phyloP scores from a whole-genome alignment of 2,329 filamentous ascomycete species.

The Cytospora paraplurivora region DNA sequence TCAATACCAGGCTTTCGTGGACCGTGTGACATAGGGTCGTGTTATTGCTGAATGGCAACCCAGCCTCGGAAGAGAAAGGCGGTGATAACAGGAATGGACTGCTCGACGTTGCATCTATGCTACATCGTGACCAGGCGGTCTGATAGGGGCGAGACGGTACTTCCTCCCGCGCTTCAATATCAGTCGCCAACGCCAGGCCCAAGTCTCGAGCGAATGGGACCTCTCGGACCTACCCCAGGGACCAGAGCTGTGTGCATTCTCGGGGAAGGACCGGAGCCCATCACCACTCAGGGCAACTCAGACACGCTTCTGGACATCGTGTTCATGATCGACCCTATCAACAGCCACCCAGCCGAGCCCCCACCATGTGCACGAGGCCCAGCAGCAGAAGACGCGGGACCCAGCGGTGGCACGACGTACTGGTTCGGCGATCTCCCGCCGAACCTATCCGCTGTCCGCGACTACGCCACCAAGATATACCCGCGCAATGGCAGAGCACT shows the following conservation, averaged over 20 bases:
- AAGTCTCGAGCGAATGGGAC: slow-evolving; percentile 30
- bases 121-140: slow-evolving; percentile 14
- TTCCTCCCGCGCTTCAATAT: slow-evolving; percentile 18
- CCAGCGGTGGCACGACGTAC: slow-evolving; percentile 32
- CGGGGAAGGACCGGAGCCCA: slow-evolving; percentile 31
- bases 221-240: slow-evolving; percentile 27
- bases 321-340: slow-evolving; percentile 33
- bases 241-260: slow-evolving; percentile 34
- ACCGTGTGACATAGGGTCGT: neutral
- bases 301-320: slow-evolving; percentile 32
- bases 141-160: slow-evolving; percentile 3
- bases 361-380: neutral
- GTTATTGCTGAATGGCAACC: neutral
- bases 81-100: neutral
- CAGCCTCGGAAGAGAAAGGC: neutral
- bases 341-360: slow-evolving; percentile 28
- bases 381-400: neutral
- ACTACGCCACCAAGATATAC: slow-evolving; percentile 31
- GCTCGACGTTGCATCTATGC: neutral
- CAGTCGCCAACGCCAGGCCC: neutral
- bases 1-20: neutral
- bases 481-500: slow-evolving; percentile 30
- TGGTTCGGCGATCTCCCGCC: slow-evolving; percentile 34
- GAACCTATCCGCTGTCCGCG: slow-evolving; percentile 31
- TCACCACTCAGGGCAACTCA: slow-evolving; percentile 27